phyloP scores from a whole-genome alignment of 768 basidiomycete genomes.

The Boletus vinaceobasis region DNA sequence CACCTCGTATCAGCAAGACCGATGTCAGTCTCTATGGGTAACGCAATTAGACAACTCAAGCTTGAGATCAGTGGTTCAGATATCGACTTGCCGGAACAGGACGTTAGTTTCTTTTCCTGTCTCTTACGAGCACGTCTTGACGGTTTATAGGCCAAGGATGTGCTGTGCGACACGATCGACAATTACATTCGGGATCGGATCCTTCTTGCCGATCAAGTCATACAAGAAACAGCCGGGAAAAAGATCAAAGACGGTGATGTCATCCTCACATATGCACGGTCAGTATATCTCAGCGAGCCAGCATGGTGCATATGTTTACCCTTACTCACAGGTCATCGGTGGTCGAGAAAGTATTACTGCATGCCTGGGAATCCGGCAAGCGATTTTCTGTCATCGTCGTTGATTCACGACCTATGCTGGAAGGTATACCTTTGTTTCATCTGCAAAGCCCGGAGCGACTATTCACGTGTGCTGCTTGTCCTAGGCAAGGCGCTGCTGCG shows the following conservation, averaged over 20 bases:
- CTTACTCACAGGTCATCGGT: constrained; percentile 72
- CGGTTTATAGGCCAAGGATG: constrained; percentile 73
- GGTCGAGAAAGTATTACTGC: constrained; percentile 83
- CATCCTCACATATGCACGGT: constrained; percentile 92
- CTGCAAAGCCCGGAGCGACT: not conserved
- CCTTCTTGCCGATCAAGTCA: constrained; percentile 89
- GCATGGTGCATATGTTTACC: not conserved
- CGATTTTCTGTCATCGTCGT: constrained; percentile 88
- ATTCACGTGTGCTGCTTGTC: constrained; percentile 1
- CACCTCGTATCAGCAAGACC: constrained; percentile 85
- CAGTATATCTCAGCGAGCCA: constrained; percentile 10
- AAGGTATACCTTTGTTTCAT: constrained; percentile 51
- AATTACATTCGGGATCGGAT: constrained; percentile 93
- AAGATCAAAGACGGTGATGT: constrained; percentile 96
- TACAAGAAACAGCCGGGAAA: constrained; percentile 80
- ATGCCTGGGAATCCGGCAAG: constrained; percentile 70
- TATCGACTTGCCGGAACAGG: constrained; percentile 92
- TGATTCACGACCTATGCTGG: constrained; percentile 91
- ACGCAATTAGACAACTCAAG: constrained; percentile 91
- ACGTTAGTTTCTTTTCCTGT: constrained; percentile 48
- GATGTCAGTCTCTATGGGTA: constrained; percentile 92
- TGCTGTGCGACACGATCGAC: constrained; percentile 81
- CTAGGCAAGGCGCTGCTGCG: constrained; percentile 77
- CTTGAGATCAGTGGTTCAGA: constrained; percentile 90
- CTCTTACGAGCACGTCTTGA: not conserved